Conservation (phyloP, 1,139 yeast genomes). For the Debaryomyces subglobosus region DNA sequence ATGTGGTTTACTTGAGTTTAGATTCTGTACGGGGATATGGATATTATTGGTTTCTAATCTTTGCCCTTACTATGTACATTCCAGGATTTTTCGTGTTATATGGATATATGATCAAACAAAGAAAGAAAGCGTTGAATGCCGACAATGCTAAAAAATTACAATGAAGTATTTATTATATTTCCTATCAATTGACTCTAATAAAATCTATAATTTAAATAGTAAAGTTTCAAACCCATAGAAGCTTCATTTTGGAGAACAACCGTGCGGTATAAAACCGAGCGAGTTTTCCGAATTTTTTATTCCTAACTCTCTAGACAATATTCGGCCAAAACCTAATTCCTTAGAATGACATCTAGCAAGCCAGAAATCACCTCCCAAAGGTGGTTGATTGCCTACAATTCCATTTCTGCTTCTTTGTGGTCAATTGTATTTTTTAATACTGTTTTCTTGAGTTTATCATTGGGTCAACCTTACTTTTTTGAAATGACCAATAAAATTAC, state of each 20-base stretch:
- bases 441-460: constrained; percentile 33
- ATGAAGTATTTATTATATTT: neutral
- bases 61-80: constrained; percentile 32
- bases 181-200: neutral
- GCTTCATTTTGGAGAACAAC: neutral
- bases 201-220: neutral
- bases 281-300: neutral
- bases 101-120: constrained; percentile 37
- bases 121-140: constrained; percentile 15
- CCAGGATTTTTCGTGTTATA: constrained; percentile 39
- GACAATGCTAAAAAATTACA: constrained; percentile 1
- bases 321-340: neutral
- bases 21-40: constrained; percentile 14
- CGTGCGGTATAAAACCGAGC: neutral
- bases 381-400: constrained; percentile 49
- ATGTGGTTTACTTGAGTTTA: constrained; percentile 32
- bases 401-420: constrained; percentile 51
- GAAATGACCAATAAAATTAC: constrained; percentile 61
- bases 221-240: neutral
- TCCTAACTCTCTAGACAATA: neutral
- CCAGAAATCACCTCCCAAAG: constrained; percentile 32
- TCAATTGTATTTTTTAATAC: constrained; percentile 47
- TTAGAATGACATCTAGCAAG: constrained; percentile 1
- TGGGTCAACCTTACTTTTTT: constrained; percentile 65
- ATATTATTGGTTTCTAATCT: constrained; percentile 28